These are phyloP conservation scores for Lachnellula hyalina DNA, from an alignment of 2,329 filamentous ascomycete species.

Conservation along the genomic window DNA sequence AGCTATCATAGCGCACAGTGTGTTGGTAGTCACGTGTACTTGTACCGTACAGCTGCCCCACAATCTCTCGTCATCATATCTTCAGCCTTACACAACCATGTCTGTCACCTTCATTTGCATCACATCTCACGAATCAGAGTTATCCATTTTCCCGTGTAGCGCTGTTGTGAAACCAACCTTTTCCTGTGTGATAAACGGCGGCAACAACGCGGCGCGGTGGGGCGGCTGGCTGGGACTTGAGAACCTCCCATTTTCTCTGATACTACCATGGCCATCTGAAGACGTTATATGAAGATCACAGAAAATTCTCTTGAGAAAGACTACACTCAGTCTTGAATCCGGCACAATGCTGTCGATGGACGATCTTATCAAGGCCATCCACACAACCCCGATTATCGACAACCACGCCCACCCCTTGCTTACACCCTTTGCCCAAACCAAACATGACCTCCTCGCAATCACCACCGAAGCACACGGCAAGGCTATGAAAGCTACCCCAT, in stretches of 20 bases:
- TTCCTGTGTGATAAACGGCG: neutral
- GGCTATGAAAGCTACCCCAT: slow-evolving; percentile 57
- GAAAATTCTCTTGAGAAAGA: neutral
- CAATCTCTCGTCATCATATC: neutral
- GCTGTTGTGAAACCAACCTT: neutral
- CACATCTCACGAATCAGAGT: neutral
- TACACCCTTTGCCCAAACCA: slow-evolving; percentile 41
- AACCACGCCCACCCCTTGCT: slow-evolving; percentile 69
- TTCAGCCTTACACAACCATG: neutral
- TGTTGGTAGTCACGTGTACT: neutral
- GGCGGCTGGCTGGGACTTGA: neutral
- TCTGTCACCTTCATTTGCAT: neutral
- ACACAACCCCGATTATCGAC: slow-evolving; percentile 61
- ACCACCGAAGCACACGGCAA: slow-evolving; percentile 67
- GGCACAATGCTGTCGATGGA: slow-evolving; percentile 15
- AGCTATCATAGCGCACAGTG: neutral
- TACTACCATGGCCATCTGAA: neutral
- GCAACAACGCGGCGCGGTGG: neutral
- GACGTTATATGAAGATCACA: neutral
- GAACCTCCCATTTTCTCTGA: neutral
- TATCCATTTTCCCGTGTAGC: neutral
- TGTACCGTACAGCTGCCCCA: neutral
- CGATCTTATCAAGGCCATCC: slow-evolving; percentile 36
- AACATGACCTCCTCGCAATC: slow-evolving; percentile 52
- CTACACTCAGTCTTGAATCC: neutral